Base-by-base conservation (phyloP, 208 protist genomes). In the Acanthamoeba divionensis region DNA sequence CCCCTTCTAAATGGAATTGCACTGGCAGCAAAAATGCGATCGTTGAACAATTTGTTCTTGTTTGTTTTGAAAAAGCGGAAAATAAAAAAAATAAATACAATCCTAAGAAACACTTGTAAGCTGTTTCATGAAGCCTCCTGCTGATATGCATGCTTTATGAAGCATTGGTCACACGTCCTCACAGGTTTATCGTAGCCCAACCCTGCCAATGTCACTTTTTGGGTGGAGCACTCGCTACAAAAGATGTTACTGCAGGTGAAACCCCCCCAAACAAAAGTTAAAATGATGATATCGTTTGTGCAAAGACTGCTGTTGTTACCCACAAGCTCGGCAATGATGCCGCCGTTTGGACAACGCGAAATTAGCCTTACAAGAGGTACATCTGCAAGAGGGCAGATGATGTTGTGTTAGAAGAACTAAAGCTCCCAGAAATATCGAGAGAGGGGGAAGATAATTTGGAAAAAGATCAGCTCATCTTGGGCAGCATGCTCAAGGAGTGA, bases 231-330 rank as follows among this genome's bases (percentile, higher is more conserved):
- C 15, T 79, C 67, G 15, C 55, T 79, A 31, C 67, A 79, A 79
- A 79, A 79, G 15, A 54, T 75, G 66, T 75, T 75, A 13, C 66
- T 75, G 26, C 66, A 71, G n/a, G n/a, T n/a, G n/a, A n/a, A n/a
- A n/a, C n/a, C n/a, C n/a, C n/a, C n/a, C n/a, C n/a, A n/a, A n/a
- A n/a, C n/a, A n/a, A n/a, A n/a, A n/a, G n/a, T n/a, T n/a, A n/a
- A n/a, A n/a, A n/a, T n/a, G n/a, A n/a, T n/a, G n/a, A n/a, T n/a
- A n/a, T n/a, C n/a, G n/a, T n/a, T n/a, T n/a, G n/a, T n/a, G n/a
- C n/a, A n/a, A n/a, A n/a, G n/a, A n/a, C n/a, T n/a, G n/a, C n/a
- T n/a, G 0, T n/a, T 2, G 10, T 21, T 75, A 75, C 66, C 66
- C 66, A 48, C 66, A 75, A 48, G 66, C 66, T 48, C 66, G 5